Conservation (phyloP, 495 filamentous ascomycete species). For the Penicillium canescens region DNA sequence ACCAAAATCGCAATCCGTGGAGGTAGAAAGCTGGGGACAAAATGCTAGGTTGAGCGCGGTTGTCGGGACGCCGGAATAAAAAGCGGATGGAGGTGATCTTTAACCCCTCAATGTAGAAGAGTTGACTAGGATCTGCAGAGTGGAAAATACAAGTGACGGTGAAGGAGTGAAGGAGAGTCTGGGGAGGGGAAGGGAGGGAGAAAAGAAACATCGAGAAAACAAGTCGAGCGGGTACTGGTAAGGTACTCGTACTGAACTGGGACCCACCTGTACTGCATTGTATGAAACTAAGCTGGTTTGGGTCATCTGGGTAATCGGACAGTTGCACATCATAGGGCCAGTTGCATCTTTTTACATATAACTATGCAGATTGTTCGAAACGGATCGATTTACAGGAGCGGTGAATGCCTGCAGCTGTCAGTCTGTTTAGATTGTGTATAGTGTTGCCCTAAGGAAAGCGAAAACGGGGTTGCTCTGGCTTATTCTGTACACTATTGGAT, state of each 20-base stretch:
- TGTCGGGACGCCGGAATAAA: neutral
- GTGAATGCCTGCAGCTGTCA: slow-evolving; percentile 1
- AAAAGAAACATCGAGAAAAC: slow-evolving; percentile 18
- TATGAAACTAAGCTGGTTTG: slow-evolving; percentile 4
- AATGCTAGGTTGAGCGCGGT: neutral
- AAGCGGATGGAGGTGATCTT: neutral
- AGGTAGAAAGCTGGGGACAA: neutral
- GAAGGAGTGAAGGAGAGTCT: slow-evolving; percentile 14
- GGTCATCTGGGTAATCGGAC: slow-evolving; percentile 1
- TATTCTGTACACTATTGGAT: neutral
- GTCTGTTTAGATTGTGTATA: neutral
- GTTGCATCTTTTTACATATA: slow-evolving; percentile 5
- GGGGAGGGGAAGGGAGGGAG: slow-evolving; percentile 12
- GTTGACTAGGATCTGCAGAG: neutral
- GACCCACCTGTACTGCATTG: neutral
- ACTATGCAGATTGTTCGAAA: neutral
- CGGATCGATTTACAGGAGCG: slow-evolving; percentile 5
- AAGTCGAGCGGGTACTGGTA: slow-evolving; percentile 11
- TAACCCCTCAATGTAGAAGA: slow-evolving; percentile 1
- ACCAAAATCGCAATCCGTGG: neutral
- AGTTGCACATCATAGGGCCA: slow-evolving; percentile 8
- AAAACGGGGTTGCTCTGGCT: neutral
- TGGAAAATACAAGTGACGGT: slow-evolving; percentile 14
- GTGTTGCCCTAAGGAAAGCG: neutral
- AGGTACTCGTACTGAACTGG: slow-evolving; percentile 6